Evolutionary conservation across 2,329 filamentous ascomycete species (phyloP).

Genomic region (Colletotrichum graminicola): DNA sequence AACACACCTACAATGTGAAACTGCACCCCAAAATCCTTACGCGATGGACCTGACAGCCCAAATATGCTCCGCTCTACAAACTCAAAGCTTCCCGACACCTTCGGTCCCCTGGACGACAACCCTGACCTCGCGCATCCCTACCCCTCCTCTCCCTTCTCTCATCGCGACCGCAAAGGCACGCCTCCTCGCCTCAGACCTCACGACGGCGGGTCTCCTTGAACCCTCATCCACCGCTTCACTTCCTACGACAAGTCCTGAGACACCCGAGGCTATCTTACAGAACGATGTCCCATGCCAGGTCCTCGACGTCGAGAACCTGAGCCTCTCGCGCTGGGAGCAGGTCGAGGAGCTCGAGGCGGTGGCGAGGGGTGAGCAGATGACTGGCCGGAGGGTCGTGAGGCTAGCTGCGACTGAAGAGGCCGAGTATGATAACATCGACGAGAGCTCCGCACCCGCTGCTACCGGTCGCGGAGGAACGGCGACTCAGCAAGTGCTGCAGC

Average conservation of each 20-base stretch:
- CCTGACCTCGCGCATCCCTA: slow-evolving; percentile 69
- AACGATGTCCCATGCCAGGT: slow-evolving; percentile 82
- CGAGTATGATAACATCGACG: slow-evolving; percentile 56
- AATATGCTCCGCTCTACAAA: slow-evolving; percentile 62
- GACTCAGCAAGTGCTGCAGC: slow-evolving; percentile 36
- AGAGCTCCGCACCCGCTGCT: slow-evolving; percentile 41
- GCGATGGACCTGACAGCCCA: slow-evolving; percentile 58
- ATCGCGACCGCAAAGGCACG: slow-evolving; percentile 85
- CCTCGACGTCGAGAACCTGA: slow-evolving; percentile 86
- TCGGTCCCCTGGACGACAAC: slow-evolving; percentile 71
- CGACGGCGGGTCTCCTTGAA: slow-evolving; percentile 66
- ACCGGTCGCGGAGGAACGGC: slow-evolving; percentile 1
- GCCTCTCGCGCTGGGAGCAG: slow-evolving; percentile 85
- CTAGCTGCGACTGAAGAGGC: slow-evolving; percentile 67
- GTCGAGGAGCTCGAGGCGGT: slow-evolving; percentile 83
- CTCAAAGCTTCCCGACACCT: slow-evolving; percentile 66
- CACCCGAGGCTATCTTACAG: slow-evolving; percentile 68
- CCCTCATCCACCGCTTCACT: slow-evolving; percentile 54
- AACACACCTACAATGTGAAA: slow-evolving; percentile 4
- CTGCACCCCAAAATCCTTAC: not conserved
- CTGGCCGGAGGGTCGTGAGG: slow-evolving; percentile 85
- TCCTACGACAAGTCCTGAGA: slow-evolving; percentile 65
- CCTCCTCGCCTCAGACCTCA: slow-evolving; percentile 83
- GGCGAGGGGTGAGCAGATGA: slow-evolving; percentile 78
- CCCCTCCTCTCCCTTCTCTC: slow-evolving; percentile 76